Evolutionary conservation across 169 alveolate species (phyloP), one percentile per base, ranked within the genome.

Genomic region (Babesia bovis): DNA sequence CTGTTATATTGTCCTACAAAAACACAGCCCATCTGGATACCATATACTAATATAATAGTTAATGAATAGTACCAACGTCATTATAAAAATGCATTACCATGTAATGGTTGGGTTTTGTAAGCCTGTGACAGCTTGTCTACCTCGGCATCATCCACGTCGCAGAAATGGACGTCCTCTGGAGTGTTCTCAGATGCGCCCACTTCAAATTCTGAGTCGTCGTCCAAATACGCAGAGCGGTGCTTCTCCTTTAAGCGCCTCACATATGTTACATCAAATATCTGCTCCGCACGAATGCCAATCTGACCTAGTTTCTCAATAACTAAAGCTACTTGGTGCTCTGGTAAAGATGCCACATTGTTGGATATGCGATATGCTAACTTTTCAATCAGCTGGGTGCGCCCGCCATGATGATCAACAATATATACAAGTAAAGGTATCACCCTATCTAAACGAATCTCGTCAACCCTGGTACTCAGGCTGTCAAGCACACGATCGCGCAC

Each of bases 331-430:
- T 36, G 44, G 50, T 63, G 58, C 52, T 44, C 49, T 38, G n/a
- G 40, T 7, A 33, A 32, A 30, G 38, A 15, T 9, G 44, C 53
- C 7, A 50, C 30, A 21, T 47, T 47, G 17, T 3, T 38, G 38
- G 61, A 42, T n/a, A 63, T 25, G 4, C 73, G 44, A 13, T 45
- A n/a, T 19, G 21, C 58, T 60, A 63, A 9, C 21, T 49, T 63
- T 23, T 40, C 60, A 0, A 63, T 45, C 26, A 63, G 15, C 6
- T 12, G 51, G 26, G 60, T 47, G 49, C 50, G 49, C 0, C 60
- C 73, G 19, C 63, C 73, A 25, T 63, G 73, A 60, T 63, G 7
- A 21, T 63, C 73, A 25, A 63, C 47, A 23, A 25, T 45, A 38
- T 63, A 63, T 4, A 63, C 21, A 21, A 63, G 21, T n/a, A 63